phyloP scores from a whole-genome alignment of 225 moss, liverwort and hornwort genomes.

The Rhytidiadelphus loreus region DNA sequence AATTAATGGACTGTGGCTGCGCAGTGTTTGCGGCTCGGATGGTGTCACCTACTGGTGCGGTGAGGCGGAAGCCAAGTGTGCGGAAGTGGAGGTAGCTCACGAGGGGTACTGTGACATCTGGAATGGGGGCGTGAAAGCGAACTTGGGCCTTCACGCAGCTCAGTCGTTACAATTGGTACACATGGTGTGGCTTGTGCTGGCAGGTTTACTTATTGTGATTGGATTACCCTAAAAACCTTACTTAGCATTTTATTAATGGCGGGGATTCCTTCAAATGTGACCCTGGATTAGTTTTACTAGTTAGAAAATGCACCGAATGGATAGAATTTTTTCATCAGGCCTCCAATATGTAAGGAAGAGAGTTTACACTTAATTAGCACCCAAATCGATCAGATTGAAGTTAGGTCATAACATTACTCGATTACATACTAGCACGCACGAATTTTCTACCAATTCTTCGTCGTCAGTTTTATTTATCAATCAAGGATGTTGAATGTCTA shows the following conservation, averaged over 20 bases:
- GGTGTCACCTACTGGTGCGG: conserved; percentile 88
- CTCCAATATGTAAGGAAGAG: neutral
- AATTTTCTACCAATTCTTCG: neutral
- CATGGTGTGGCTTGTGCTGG: conserved; percentile 71
- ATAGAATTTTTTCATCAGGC: neutral
- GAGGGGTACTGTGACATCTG: conserved; percentile 66
- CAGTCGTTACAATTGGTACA: conserved; percentile 84
- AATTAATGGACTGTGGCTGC: neutral
- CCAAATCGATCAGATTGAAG: neutral
- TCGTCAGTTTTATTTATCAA: neutral
- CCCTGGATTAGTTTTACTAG: neutral
- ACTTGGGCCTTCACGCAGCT: conserved; percentile 50
- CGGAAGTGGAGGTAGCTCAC: conserved; percentile 64
- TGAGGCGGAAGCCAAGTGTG: conserved; percentile 72
- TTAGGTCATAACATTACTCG: neutral
- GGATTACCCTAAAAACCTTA: conserved; percentile 25
- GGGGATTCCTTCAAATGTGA: neutral
- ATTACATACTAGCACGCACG: neutral
- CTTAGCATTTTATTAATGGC: neutral
- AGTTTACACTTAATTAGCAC: neutral
- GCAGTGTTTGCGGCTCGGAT: conserved; percentile 66
- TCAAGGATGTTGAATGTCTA: neutral
- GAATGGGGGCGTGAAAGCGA: conserved; percentile 35
- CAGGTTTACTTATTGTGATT: conserved; percentile 62
- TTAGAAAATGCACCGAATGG: neutral